Evolutionary conservation across 1,284 basidiomycete species (phyloP).

Genomic region (Amylostereum chailletii): DNA sequence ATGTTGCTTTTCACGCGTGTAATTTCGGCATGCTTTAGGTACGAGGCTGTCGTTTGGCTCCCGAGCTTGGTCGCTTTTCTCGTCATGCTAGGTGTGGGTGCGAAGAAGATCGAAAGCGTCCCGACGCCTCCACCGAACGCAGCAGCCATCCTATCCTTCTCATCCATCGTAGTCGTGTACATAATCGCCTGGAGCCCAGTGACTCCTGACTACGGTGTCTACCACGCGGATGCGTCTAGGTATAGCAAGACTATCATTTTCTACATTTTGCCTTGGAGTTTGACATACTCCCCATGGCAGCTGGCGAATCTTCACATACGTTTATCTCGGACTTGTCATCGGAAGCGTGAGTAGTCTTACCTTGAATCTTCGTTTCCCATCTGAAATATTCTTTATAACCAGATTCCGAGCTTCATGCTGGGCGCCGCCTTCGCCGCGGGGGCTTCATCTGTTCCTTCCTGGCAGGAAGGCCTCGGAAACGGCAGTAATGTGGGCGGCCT

Average conservation of each 20-base stretch:
- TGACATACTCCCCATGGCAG: conserved; percentile 5
- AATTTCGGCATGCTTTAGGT: conserved; percentile 15
- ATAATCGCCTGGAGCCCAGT: conserved; percentile 46
- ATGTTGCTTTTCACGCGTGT: conserved; percentile 1
- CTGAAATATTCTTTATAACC: conserved; percentile 2
- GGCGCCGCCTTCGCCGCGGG: conserved; percentile 58
- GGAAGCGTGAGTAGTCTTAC: conserved; percentile 31
- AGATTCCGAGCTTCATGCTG: conserved; percentile 53
- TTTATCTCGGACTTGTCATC: conserved; percentile 57
- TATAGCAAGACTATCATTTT: too few species aligned
- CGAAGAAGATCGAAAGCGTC: conserved; percentile 30
- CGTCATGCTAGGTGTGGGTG: conserved; percentile 53
- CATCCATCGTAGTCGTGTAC: conserved; percentile 31
- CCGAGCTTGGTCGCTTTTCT: conserved; percentile 62
- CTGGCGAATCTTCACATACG: conserved; percentile 47
- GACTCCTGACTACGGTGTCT: conserved; percentile 52
- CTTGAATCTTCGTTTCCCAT: too few species aligned
- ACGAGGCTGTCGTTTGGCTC: conserved; percentile 58
- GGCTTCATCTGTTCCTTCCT: conserved; percentile 45
- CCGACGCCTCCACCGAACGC: conserved; percentile 18
- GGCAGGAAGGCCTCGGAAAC: conserved; percentile 42
- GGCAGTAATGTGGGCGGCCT: conserved; percentile 47
- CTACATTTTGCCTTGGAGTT: too few species aligned
- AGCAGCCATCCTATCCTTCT: conserved; percentile 24
- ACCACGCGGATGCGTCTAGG: conserved; percentile 40